Conservation (phyloP, 2,329 filamentous ascomycete genomes). For the Myriosclerotinia duriaeana region DNA sequence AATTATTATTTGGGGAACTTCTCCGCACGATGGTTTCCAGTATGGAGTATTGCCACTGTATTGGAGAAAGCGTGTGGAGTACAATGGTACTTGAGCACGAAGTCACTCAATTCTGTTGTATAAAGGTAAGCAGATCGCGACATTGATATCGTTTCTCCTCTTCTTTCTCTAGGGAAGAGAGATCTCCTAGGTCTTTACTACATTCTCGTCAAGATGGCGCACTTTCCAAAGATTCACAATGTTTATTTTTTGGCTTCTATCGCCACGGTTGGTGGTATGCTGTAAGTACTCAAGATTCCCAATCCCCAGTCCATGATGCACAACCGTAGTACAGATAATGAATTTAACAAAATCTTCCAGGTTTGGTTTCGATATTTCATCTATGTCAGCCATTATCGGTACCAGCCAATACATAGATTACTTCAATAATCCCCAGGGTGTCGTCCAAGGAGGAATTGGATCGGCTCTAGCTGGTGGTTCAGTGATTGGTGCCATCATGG, state of each 20-base stretch:
- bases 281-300: conserved; percentile 19
- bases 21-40: not conserved
- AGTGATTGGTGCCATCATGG: conserved; percentile 60
- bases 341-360: not conserved
- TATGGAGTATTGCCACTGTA: too few species aligned
- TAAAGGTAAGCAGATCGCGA: not conserved
- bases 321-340: not conserved
- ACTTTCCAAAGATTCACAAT: conserved; percentile 30
- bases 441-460: conserved; percentile 47
- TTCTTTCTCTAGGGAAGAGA: not conserved
- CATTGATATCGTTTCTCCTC: not conserved
- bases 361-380: conserved; percentile 53
- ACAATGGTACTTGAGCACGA: not conserved
- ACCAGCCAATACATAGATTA: conserved; percentile 51
- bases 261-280: conserved; percentile 30
- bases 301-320: too few species aligned
- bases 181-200: conserved; percentile 1
- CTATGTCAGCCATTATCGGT: conserved; percentile 56
- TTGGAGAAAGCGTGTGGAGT: not conserved
- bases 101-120: not conserved
- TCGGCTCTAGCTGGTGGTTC: conserved; percentile 68
- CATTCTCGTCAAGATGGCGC: conserved; percentile 22
- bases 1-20: not conserved
- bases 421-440: conserved; percentile 44
- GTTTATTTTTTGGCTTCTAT: conserved; percentile 31